Percentiles rank a stretch among this genome's conserved stretches.
These are phyloP conservation scores for Marasmius sp. DNA, from an alignment of 1,284 basidiomycete species.

Conservation along the genomic window DNA sequence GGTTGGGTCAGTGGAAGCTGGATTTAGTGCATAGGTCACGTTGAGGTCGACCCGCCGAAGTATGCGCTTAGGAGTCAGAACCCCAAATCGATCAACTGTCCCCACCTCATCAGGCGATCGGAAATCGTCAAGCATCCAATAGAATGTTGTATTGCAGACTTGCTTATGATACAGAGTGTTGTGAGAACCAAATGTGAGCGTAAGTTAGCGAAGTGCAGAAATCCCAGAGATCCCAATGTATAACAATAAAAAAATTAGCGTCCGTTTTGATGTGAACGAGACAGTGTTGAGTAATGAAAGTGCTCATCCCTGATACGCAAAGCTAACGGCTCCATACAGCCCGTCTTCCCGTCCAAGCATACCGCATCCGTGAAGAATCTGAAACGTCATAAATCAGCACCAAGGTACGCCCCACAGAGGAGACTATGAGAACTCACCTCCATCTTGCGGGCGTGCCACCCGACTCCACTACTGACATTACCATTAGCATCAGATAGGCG, in stretches of 20 bases:
- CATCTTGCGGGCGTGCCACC: constrained; percentile 98
- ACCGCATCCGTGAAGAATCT: constrained; percentile 84
- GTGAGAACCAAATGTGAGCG: too few relatives aligned
- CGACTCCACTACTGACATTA: constrained; percentile 85
- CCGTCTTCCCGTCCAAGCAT: constrained; percentile 92
- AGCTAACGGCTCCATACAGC: constrained; percentile 90
- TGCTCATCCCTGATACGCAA: constrained; percentile 81
- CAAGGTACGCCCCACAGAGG: not conserved
- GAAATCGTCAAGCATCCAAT: too few relatives aligned
- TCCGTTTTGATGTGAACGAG: too few relatives aligned
- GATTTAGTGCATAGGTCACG: too few relatives aligned
- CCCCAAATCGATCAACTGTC: too few relatives aligned
- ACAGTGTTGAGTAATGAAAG: not conserved
- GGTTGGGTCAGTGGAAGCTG: too few relatives aligned
- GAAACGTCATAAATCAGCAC: constrained; percentile 11
- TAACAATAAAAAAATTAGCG: too few relatives aligned
- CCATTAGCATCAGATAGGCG: constrained; percentile 81
- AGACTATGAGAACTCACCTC: constrained; percentile 60
- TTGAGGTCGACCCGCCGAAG: too few relatives aligned
- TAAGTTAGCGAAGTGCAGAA: not conserved
- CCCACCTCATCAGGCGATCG: too few relatives aligned
- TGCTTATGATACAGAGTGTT: too few relatives aligned
- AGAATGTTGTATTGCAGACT: too few relatives aligned
- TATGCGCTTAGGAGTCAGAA: too few relatives aligned
- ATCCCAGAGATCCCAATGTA: not conserved